These are phyloP conservation scores for Gamarada debralockiae DNA, from an alignment of 495 filamentous ascomycete genomes.

Conservation along the genomic window DNA sequence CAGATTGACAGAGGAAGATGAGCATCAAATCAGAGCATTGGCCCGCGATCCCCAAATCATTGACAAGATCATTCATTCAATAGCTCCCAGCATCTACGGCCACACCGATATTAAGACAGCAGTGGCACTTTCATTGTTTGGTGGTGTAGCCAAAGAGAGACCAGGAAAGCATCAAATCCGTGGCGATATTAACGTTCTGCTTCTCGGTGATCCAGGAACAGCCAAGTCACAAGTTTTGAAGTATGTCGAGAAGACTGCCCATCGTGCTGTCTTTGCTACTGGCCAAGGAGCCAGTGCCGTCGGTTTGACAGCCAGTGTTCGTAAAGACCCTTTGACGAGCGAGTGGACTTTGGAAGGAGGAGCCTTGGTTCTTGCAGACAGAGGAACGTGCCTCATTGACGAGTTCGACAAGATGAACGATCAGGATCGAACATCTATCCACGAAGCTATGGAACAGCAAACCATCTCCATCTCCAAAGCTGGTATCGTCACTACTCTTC, in stretches of 20 bases:
- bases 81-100: constrained; percentile 96
- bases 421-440: constrained; percentile 94
- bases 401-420: constrained; percentile 99
- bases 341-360: constrained; percentile 99
- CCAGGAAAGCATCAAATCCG: constrained; percentile 85
- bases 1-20: constrained; percentile 92
- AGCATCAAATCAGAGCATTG: constrained; percentile 83
- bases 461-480: constrained; percentile 99
- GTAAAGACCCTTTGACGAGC: constrained; percentile 89
- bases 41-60: constrained; percentile 87
- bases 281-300: constrained; percentile 97
- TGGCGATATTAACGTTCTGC: constrained; percentile 97
- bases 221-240: constrained; percentile 98
- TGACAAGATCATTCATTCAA: constrained; percentile 90
- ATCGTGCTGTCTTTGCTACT: constrained; percentile 95
- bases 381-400: constrained; percentile 94
- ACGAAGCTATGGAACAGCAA: constrained; percentile 99
- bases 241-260: constrained; percentile 96
- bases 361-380: constrained; percentile 91
- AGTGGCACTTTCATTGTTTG: constrained; percentile 89
- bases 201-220: constrained; percentile 96
- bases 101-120: constrained; percentile 98
- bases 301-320: constrained; percentile 95
- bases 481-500: constrained; percentile 95
- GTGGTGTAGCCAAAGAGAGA: constrained; percentile 87